Evolutionary conservation across 108 stramenopile genomes (phyloP).

Genomic region (Mediolabrus comicus): DNA sequence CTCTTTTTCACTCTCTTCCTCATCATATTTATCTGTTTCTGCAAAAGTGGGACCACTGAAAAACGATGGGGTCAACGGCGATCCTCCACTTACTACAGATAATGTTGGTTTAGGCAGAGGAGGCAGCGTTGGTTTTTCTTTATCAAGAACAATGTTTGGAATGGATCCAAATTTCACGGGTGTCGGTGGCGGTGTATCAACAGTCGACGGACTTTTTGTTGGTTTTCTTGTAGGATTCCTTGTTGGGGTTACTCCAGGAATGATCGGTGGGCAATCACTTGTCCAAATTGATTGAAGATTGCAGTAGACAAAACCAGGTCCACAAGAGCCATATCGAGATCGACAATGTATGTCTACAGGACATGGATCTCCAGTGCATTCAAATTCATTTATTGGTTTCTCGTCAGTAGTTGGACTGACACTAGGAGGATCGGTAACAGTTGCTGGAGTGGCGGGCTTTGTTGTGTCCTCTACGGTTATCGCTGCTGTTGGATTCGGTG

Average conservation of each 20-base stretch:
- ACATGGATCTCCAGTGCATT: conserved; percentile 27
- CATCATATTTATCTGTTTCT: neutral
- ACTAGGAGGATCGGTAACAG: neutral
- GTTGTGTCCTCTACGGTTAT: neutral
- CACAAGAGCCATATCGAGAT: conserved; percentile 38
- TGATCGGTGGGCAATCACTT: conserved; percentile 8
- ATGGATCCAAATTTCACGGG: neutral
- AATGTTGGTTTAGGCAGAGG: conserved; percentile 26
- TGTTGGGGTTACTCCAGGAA: conserved; percentile 7
- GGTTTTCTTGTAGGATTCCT: conserved; percentile 5
- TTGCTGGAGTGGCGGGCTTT: neutral
- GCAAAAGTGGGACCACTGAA: neutral
- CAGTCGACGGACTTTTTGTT: neutral
- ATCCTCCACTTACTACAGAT: neutral
- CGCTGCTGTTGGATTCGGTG: conserved; percentile 1
- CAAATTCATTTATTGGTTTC: conserved; percentile 17
- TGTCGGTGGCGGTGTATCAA: neutral
- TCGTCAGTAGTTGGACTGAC: neutral
- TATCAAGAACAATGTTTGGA: neutral
- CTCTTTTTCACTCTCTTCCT: neutral
- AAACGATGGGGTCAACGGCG: neutral
- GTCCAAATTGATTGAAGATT: conserved; percentile 40
- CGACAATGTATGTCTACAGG: conserved; percentile 12
- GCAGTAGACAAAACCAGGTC: conserved; percentile 30
- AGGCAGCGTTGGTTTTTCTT: conserved; percentile 4